phyloP scores from a whole-genome alignment of 2,329 filamentous ascomycete genomes.

The Talaromyces sp. region DNA sequence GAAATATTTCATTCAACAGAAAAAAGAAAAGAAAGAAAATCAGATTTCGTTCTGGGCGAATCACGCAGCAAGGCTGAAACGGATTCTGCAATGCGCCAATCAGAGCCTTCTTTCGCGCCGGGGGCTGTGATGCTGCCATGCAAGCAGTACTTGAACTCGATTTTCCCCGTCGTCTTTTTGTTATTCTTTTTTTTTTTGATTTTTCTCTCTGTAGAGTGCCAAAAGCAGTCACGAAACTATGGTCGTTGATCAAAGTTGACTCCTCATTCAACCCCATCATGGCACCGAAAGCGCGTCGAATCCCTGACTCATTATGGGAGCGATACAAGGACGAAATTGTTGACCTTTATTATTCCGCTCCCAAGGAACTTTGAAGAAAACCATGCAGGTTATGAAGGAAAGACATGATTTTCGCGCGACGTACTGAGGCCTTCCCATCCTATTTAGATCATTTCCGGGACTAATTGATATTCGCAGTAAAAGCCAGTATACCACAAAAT shows the following conservation, averaged over 20 bases:
- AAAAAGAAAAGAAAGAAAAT: not conserved
- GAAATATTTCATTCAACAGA: not conserved
- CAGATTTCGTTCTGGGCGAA: not conserved
- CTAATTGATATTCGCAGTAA: not conserved
- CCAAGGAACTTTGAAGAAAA: not conserved
- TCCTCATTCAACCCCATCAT: not conserved
- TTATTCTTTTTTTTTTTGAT: not conserved
- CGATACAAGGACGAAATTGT: not conserved
- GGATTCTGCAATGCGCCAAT: not conserved
- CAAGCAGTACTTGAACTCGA: not conserved
- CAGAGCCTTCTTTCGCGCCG: not conserved
- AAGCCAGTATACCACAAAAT: conserved; percentile 4
- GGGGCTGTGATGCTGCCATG: not conserved
- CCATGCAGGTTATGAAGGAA: conserved; percentile 1
- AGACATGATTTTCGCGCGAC: conserved; percentile 3
- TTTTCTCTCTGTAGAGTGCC: not conserved
- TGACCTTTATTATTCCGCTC: conserved; percentile 2
- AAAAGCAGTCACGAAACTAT: not conserved
- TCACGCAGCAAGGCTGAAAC: conserved; percentile 2
- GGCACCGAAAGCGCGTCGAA: not conserved
- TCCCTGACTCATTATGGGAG: not conserved
- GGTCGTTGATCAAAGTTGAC: not conserved
- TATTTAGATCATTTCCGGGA: not conserved
- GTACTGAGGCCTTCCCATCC: not conserved
- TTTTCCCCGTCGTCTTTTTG: not conserved